Conservation (phyloP, 1,284 basidiomycete genomes). For the Puccinia coronata region DNA sequence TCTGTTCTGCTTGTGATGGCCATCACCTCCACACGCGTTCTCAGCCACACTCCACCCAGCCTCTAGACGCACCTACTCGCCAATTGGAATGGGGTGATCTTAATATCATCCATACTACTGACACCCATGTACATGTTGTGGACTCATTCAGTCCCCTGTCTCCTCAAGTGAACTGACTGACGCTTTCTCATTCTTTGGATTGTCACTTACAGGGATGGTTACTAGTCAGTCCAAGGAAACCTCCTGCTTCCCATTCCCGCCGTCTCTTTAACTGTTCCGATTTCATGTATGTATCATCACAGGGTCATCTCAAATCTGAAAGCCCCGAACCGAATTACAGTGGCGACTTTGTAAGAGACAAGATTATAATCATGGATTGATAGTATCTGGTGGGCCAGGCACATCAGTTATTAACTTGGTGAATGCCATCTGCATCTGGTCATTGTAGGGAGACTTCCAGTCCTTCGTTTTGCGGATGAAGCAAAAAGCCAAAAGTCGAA, state of each 20-base stretch:
- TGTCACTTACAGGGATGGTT: conserved; percentile 12
- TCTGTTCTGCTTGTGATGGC: conserved; percentile 7
- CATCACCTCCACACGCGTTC: conserved; percentile 28
- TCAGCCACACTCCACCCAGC: conserved; percentile 27
- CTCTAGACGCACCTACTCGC: conserved; percentile 50
- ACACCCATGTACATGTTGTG: conserved; percentile 65
- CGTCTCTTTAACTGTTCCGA: neutral
- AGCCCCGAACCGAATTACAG: conserved; percentile 57
- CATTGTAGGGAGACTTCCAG: conserved; percentile 57
- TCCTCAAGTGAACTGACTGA: neutral
- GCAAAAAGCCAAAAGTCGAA: conserved; percentile 52
- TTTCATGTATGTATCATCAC: conserved; percentile 27
- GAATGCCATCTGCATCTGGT: neutral
- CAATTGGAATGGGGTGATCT: conserved; percentile 74
- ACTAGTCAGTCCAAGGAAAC: neutral
- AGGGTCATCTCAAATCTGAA: conserved; percentile 56
- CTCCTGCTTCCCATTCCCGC: neutral
- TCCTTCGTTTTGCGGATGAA: conserved; percentile 57
- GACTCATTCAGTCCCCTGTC: neutral
- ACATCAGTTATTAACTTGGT: neutral
- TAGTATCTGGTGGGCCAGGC: neutral
- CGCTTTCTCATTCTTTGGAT: neutral
- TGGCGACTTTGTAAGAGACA: conserved; percentile 48
- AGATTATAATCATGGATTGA: too few species aligned
- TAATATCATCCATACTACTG: conserved; percentile 77